A percentile compares a stretch with the other conserved stretches of the same genome.
Conservation (phyloP, 2,329 filamentous ascomycete genomes). For the Penicillium sp. region DNA sequence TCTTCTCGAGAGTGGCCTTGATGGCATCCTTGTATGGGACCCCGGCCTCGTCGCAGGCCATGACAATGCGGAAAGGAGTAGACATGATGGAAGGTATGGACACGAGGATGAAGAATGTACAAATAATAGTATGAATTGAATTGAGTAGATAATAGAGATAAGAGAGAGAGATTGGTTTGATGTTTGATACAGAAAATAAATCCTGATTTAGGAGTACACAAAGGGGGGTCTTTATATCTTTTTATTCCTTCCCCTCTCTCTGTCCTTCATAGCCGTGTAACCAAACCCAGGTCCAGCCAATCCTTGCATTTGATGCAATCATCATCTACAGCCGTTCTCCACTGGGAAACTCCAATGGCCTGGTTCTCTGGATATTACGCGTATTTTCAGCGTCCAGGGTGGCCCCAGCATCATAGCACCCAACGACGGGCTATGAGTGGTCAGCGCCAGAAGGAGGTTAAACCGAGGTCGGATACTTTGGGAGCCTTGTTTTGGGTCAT, state of each 20-base stretch:
- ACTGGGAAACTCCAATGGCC: background rate
- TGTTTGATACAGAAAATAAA: background rate
- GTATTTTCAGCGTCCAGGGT: constrained; percentile 1
- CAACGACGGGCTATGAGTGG: constrained; percentile 9
- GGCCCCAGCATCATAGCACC: constrained; percentile 26
- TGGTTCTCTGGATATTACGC: constrained; percentile 1
- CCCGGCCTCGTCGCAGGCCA: constrained; percentile 71
- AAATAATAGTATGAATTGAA: background rate
- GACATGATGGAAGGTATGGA: constrained; percentile 28
- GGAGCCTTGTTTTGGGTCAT: constrained; percentile 5
- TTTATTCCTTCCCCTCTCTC: constrained; percentile 2
- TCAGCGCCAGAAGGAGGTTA: background rate
- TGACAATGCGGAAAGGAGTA: constrained; percentile 57
- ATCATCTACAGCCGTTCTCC: background rate
- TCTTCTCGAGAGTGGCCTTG: constrained; percentile 68
- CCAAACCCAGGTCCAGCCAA: background rate
- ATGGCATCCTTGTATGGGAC: constrained; percentile 76
- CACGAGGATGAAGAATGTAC: constrained; percentile 3
- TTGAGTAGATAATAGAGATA: background rate
- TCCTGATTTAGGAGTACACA: constrained; percentile 1
- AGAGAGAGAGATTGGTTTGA: background rate
- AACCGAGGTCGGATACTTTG: constrained; percentile 9
- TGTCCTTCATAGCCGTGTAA: background rate
- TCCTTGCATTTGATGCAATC: constrained; percentile 1
- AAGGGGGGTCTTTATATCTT: constrained; percentile 10